Percentiles rank a stretch among this genome's conserved stretches.
Conservation (phyloP, 2,329 filamentous ascomycete genomes). For the Epichloe gansuensis region DNA sequence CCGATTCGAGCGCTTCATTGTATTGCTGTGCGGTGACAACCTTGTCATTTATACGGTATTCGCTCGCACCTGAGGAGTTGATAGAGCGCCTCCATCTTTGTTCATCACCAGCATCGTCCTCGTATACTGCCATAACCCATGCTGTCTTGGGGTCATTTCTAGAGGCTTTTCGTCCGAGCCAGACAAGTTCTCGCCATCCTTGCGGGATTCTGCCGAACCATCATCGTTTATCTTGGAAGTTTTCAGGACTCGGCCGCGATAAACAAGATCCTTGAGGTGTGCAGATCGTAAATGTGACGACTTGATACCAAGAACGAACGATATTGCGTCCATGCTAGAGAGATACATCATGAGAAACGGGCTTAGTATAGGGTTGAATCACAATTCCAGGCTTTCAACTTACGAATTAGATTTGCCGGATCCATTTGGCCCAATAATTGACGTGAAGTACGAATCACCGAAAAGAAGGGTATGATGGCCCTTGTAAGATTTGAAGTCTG, state of each 20-base stretch:
- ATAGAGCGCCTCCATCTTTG: slow-evolving; percentile 95
- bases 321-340: slow-evolving; percentile 91
- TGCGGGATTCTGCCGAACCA: slow-evolving; percentile 57
- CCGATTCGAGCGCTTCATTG: slow-evolving; percentile 79
- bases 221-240: slow-evolving; percentile 89
- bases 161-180: slow-evolving; percentile 51
- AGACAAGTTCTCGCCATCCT: slow-evolving; percentile 48
- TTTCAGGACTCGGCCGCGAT: slow-evolving; percentile 85
- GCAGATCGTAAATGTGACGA: slow-evolving; percentile 94
- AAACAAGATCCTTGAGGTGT: slow-evolving; percentile 88
- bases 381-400: slow-evolving; percentile 20
- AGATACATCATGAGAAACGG: background rate
- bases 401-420: slow-evolving; percentile 98
- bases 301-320: slow-evolving; percentile 96
- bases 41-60: slow-evolving; percentile 94
- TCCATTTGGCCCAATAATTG: slow-evolving; percentile 98
- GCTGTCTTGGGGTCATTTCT: slow-evolving; percentile 81
- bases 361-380: background rate
- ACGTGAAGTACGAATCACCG: slow-evolving; percentile 97
- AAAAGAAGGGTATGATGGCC: slow-evolving; percentile 90
- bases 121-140: slow-evolving; percentile 99
- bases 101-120: slow-evolving; percentile 90
- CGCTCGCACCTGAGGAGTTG: slow-evolving; percentile 75
- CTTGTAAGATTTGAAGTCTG: slow-evolving; percentile 99
- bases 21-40: slow-evolving; percentile 83